phyloP scores from a whole-genome alignment of 2,329 filamentous ascomycete genomes.

The Ceratocystis colombiana region DNA sequence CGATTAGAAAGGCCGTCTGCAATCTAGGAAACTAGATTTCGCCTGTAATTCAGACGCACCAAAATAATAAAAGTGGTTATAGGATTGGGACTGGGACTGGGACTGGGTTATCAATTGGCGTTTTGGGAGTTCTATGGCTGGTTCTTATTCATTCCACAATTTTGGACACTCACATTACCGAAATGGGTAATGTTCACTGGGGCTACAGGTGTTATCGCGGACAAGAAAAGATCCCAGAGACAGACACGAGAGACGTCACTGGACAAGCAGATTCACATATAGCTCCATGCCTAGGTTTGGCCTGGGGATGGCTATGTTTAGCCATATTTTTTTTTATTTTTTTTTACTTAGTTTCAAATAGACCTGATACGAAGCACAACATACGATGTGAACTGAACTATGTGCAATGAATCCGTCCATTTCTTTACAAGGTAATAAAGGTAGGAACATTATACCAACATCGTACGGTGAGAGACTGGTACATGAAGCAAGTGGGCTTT shows the following conservation, averaged over 20 bases:
- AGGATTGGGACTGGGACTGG: background rate
- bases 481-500: background rate
- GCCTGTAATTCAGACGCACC: background rate
- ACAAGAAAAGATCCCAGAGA: background rate
- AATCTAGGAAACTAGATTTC: background rate
- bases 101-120: constrained; percentile 14
- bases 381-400: background rate
- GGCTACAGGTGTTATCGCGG: background rate
- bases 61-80: background rate
- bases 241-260: background rate
- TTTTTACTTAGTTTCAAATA: background rate
- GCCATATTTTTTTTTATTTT: background rate
- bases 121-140: constrained; percentile 12
- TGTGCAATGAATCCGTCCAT: too few species aligned
- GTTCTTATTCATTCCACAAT: background rate
- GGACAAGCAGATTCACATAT: background rate
- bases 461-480: background rate
- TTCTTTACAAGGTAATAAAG: too few species aligned
- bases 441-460: background rate
- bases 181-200: background rate
- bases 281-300: background rate
- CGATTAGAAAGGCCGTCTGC: background rate
- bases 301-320: background rate
- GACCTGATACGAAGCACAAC: background rate
- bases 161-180: background rate